Conservation (phyloP, 208 protist species). For the Crithidia fasciculata region DNA sequence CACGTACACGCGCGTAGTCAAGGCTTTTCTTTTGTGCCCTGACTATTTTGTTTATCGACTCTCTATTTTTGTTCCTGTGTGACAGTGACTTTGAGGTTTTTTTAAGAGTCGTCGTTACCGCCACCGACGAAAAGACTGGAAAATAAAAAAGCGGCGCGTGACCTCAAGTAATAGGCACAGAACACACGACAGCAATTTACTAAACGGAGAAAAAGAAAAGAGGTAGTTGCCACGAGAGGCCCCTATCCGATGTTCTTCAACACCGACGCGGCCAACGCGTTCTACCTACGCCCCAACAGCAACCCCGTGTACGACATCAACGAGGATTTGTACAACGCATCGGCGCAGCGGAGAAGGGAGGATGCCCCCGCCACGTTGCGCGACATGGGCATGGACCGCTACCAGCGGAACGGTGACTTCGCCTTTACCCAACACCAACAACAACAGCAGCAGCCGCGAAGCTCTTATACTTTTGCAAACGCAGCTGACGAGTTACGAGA, state of each 20-base stretch:
- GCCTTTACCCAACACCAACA: background rate
- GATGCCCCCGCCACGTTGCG: background rate
- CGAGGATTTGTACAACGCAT: background rate
- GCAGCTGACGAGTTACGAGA: background rate
- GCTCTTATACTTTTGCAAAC: background rate
- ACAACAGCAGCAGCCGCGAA: background rate
- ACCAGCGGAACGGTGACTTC: background rate
- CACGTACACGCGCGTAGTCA: too few relatives aligned
- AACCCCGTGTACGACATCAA: constrained; percentile 11
- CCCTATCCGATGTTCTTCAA: constrained; percentile 36
- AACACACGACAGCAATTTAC: background rate
- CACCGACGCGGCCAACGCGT: constrained; percentile 37
- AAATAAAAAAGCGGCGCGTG: too few relatives aligned
- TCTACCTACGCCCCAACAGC: constrained; percentile 24
- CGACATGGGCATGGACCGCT: background rate
- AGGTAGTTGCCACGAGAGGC: background rate
- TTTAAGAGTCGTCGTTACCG: background rate
- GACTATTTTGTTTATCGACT: background rate
- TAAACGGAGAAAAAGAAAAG: background rate
- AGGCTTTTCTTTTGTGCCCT: too few relatives aligned
- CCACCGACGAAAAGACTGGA: too few relatives aligned
- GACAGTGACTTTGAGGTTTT: background rate
- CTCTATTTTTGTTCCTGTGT: constrained; percentile 10
- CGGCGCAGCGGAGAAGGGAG: background rate
- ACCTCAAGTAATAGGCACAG: background rate